These are phyloP conservation scores for Ustilago trichophora DNA, from an alignment of 1,284 basidiomycete species.

Conservation along the genomic window DNA sequence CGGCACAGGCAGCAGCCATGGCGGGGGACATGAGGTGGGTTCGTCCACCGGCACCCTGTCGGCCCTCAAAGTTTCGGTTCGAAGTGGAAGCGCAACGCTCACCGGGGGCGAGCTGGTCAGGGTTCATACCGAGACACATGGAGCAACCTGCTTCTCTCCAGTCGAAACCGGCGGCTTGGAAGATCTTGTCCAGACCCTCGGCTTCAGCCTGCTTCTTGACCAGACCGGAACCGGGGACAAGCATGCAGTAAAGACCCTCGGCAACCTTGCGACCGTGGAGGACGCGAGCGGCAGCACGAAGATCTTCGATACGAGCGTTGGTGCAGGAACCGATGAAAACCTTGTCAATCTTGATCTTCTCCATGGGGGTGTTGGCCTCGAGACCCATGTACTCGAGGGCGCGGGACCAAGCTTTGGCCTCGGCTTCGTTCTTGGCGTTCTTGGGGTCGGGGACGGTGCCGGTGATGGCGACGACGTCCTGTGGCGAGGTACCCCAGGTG, in stretches of 20 bases:
- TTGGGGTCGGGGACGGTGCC: slow-evolving; percentile 60
- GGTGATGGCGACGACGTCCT: slow-evolving; percentile 63
- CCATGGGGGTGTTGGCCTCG: slow-evolving; percentile 59
- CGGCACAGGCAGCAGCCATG: slow-evolving; percentile 64
- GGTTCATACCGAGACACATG: slow-evolving; percentile 67
- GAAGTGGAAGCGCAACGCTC: slow-evolving; percentile 66
- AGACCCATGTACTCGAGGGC: slow-evolving; percentile 66
- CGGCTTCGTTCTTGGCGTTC: slow-evolving; percentile 54
- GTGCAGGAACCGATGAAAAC: slow-evolving; percentile 66
- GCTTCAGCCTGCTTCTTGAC: slow-evolving; percentile 66
- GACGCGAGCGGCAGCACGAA: slow-evolving; percentile 61
- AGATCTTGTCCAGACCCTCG: slow-evolving; percentile 66
- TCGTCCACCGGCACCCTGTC: slow-evolving; percentile 63
- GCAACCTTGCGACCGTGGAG: slow-evolving; percentile 62
- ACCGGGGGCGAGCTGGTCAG: slow-evolving; percentile 63
- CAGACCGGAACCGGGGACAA: slow-evolving; percentile 64
- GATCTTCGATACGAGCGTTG: slow-evolving; percentile 65
- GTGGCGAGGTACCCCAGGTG: slow-evolving; percentile 64
- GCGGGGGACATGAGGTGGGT: slow-evolving; percentile 65
- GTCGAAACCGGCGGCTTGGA: slow-evolving; percentile 65
- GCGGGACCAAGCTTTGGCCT: slow-evolving; percentile 50
- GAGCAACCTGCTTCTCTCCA: slow-evolving; percentile 66
- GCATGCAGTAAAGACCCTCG: slow-evolving; percentile 60
- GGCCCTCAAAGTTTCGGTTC: slow-evolving; percentile 66
- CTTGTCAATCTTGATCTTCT: slow-evolving; percentile 65